Conservation (phyloP, 2,329 filamentous ascomycete genomes). For the Nigrograna mackinnonii region DNA sequence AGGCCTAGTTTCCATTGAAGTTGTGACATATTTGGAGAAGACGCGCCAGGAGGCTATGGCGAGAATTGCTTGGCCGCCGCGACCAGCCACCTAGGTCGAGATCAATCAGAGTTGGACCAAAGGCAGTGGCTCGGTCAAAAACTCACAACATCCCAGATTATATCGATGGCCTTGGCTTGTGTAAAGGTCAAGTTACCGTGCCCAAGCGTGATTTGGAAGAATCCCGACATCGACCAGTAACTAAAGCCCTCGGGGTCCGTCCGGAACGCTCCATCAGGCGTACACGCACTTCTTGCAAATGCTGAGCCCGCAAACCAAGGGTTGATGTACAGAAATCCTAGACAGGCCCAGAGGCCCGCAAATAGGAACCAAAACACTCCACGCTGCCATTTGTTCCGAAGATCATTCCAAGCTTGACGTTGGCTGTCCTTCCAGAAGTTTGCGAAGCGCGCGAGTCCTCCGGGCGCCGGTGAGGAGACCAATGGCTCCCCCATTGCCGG, state of each 20-base stretch:
- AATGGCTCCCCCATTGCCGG: too few species aligned
- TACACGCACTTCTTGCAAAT: background rate
- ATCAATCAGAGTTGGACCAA: background rate
- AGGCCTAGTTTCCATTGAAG: conserved; percentile 19
- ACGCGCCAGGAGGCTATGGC: conserved; percentile 18
- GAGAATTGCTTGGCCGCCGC: conserved; percentile 22
- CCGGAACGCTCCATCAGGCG: background rate
- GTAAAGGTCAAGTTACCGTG: conserved; percentile 16
- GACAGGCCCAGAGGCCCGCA: too few species aligned
- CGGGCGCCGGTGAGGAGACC: too few species aligned
- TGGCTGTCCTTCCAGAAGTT: too few species aligned
- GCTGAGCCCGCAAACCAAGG: too few species aligned
- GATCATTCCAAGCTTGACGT: too few species aligned
- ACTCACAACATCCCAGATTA: conserved; percentile 25
- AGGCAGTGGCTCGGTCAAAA: background rate
- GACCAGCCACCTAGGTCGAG: conserved; percentile 16
- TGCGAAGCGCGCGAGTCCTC: too few species aligned
- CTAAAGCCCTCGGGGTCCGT: conserved; percentile 3
- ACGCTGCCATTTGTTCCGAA: too few species aligned
- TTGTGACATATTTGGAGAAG: conserved; percentile 20
- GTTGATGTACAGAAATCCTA: too few species aligned
- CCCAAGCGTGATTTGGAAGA: conserved; percentile 25
- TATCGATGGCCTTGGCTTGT: conserved; percentile 21
- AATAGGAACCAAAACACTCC: too few species aligned
- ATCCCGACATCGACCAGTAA: conserved; percentile 11